Base-by-base conservation (phyloP, 2,329 filamentous ascomycete genomes). In the Fusarium equiseti region DNA sequence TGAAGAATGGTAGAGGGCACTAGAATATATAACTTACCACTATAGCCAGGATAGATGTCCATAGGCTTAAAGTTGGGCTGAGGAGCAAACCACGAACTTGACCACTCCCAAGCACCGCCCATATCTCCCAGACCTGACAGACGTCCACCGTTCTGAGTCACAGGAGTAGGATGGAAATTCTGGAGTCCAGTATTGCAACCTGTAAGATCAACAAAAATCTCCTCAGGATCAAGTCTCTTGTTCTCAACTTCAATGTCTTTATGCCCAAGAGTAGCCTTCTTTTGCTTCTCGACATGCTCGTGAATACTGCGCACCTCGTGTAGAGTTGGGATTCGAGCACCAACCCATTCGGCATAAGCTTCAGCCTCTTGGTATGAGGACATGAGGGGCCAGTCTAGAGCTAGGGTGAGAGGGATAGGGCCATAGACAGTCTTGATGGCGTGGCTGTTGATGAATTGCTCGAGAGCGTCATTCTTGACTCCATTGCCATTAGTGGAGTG, bases 191-290 rank as follows among this genome's bases (percentile, higher is more conserved):
- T 50, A 18, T 50, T 50, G 15, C 15, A 50, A 24, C 29, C 20
- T 24, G 46, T 35, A 50, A 50, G 46, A 35, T 50, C 46, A 35
- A 50, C 46, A 50, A 50, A 50, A 3, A 50, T 50, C 46, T 50
- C 46, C 15, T 50, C 46, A 8, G 46, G 46, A 35, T 50, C 46
- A 24, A 50, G 29, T 24, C 48, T 51, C 48, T 38, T 51, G 10
- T 51, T 9, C 20, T 51, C n/a, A 15, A 38, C 29, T 38, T 38
- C 48, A 26, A 51, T 7, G 2, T 51, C 48, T 8, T 51, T 13
- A 26, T 51, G 31, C 15, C 0, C 6, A 38, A 51, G 3, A 38
- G 48, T n/a, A 51, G 48, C 48, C 20, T 51, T 51, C 48, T 51
- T 51, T 26, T 51, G 31, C 20, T 51, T 51, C 7, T 35, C 32